Percentiles rank a stretch among this genome's conserved stretches.
Conservation (phyloP, 2,329 filamentous ascomycete species). For the Diaporthe amygdali region DNA sequence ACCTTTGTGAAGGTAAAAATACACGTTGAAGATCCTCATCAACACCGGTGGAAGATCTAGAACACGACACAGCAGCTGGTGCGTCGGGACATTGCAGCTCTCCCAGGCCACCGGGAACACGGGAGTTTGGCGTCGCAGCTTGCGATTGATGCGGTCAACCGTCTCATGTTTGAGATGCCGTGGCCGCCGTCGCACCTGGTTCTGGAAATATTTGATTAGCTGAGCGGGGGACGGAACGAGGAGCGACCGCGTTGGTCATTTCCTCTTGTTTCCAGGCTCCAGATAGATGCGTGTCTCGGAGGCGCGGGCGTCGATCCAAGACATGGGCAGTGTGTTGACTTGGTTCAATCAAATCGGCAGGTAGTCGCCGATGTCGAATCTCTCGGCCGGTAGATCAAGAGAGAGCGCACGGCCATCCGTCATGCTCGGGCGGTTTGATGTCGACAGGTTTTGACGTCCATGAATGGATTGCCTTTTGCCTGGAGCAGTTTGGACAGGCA, state of each 20-base stretch:
- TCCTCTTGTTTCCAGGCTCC: neutral
- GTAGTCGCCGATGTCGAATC: neutral
- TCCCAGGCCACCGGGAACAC: neutral
- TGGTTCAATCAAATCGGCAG: neutral
- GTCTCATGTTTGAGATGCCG: conserved; percentile 14
- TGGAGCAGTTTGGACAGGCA: too few relatives aligned
- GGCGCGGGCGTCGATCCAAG: neutral
- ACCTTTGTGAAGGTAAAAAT: too few relatives aligned
- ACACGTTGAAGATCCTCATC: too few relatives aligned
- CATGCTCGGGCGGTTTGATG: neutral
- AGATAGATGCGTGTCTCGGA: neutral
- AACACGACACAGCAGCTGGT: neutral
- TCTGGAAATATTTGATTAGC: neutral
- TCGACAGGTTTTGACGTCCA: neutral
- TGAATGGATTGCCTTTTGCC: neutral
- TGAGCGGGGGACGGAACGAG: neutral
- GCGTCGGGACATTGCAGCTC: neutral
- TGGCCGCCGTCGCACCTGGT: neutral
- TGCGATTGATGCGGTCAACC: neutral
- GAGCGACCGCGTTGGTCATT: neutral
- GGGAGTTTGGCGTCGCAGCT: neutral
- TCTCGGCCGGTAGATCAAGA: neutral
- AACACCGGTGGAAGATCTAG: neutral
- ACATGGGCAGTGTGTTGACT: neutral
- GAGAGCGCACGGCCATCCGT: neutral